Percentiles rank a stretch among this genome's conserved stretches.
phyloP scores from a whole-genome alignment of 805 yeast genomes.

The Monosporozyma aquatica region DNA sequence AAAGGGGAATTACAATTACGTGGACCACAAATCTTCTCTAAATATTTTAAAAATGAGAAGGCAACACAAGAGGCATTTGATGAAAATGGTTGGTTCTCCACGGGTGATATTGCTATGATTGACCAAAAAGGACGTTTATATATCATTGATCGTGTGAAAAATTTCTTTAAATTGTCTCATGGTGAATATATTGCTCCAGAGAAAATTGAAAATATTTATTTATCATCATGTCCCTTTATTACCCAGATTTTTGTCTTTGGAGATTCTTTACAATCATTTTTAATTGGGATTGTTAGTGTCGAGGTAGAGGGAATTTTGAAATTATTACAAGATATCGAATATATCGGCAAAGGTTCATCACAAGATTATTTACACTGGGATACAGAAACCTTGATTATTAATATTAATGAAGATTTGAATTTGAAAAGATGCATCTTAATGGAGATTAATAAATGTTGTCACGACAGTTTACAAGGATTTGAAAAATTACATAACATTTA shows the following conservation, averaged over 20 bases:
- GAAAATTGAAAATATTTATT: conserved; percentile 56
- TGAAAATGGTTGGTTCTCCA: conserved; percentile 53
- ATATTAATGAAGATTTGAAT: conserved; percentile 13
- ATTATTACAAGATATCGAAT: conserved; percentile 29
- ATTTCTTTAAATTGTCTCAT: conserved; percentile 61
- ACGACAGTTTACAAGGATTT: conserved; percentile 44
- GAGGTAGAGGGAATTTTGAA: conserved; percentile 39
- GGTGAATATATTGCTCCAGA: conserved; percentile 72
- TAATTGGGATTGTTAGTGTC: conserved; percentile 57
- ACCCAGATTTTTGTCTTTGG: conserved; percentile 57
- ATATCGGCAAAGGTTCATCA: conserved; percentile 1
- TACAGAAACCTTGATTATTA: conserved; percentile 24
- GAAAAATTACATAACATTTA: conserved; percentile 51
- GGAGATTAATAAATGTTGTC: conserved; percentile 14
- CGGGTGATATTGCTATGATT: conserved; percentile 57
- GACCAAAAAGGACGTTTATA: conserved; percentile 44
- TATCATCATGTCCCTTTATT: conserved; percentile 42
- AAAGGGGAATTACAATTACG: conserved; percentile 56
- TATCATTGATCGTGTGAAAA: conserved; percentile 68
- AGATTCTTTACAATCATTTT: conserved; percentile 44
- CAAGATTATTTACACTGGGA: conserved; percentile 7
- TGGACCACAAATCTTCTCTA: conserved; percentile 53
- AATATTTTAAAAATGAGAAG: conserved; percentile 47
- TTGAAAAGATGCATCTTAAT: conserved; percentile 15
- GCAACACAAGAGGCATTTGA: conserved; percentile 47